Evolutionary conservation across 805 yeast genomes (phyloP), one percentile per base, ranked within the genome.

Genomic region (Barnettozyma salicaria): DNA sequence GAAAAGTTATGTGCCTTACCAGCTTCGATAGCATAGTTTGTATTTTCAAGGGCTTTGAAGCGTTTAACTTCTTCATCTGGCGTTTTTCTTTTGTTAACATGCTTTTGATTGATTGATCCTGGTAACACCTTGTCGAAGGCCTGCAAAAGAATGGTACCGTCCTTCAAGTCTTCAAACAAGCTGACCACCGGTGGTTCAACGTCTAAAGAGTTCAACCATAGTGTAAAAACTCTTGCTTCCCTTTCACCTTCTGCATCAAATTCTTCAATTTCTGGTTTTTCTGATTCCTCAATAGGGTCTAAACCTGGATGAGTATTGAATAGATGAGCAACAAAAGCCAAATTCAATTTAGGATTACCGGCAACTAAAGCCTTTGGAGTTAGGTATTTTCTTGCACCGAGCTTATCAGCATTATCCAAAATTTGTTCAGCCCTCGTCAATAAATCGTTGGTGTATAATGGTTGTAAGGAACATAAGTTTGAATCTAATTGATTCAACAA

Each of bases 221-320:
- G 67, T 6, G 98, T 92, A 65, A 92, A 92, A 10, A 92, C 98
- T 61, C 98, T 77, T 4, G 98, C 98, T 67, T 92, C 98, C 66
- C 98, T 84, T 66, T 92, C 98, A 45, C 98, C 98, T 65, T 92
- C 98, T 19, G 98, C 98, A 59, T 92, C 98, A 55, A 92, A 92
- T 50, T 87, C 97, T 67, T 92, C 98, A 50, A 92, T 86, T 58
- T 89, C 97, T 20, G 92, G 85, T 52, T 79, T 82, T 60, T 90
- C 97, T 41, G 67, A 70, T 63, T 89, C 97, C 56, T 86, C 94
- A 47, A 90, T 75, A 41, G 97, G 97, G 43, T 89, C 97, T 47
- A 92, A 73, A 34, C 98, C 97, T 33, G 98, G 98, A 58, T 86
- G 79, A 6, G 96, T 90, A 67, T 92, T 92, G 72, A 92, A 92